These are phyloP conservation scores for Pyrenophora seminiperda DNA, from an alignment of 2,329 filamentous ascomycete species.

Conservation along the genomic window DNA sequence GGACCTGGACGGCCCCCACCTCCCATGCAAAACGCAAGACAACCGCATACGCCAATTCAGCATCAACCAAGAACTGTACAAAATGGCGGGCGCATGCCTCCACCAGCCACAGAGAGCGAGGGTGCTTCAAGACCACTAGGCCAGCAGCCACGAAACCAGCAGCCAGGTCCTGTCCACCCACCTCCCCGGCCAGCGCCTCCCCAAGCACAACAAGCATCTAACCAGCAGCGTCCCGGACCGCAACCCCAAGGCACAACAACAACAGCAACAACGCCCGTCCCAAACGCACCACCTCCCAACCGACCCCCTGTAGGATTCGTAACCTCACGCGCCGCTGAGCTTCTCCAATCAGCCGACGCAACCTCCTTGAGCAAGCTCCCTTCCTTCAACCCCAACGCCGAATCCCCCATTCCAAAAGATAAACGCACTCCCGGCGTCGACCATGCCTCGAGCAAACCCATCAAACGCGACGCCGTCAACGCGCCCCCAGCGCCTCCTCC, in stretches of 20 bases:
- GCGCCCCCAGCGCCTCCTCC: slow-evolving; percentile 23
- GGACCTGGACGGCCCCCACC: slow-evolving; percentile 24
- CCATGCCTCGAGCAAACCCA: slow-evolving; percentile 74
- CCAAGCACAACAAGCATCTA: slow-evolving; percentile 26
- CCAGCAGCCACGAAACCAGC: slow-evolving; percentile 28
- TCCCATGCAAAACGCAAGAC: slow-evolving; percentile 35
- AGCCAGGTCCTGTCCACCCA: slow-evolving; percentile 28
- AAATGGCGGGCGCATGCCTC: slow-evolving; percentile 29
- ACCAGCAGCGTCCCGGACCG: slow-evolving; percentile 20
- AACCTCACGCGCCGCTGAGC: slow-evolving; percentile 52
- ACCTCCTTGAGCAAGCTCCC: slow-evolving; percentile 40
- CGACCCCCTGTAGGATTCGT: slow-evolving; percentile 52
- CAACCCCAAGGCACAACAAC: slow-evolving; percentile 11
- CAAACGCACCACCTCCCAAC: slow-evolving; percentile 23
- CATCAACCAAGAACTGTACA: slow-evolving; percentile 29
- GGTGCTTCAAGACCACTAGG: slow-evolving; percentile 22
- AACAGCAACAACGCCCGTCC: slow-evolving; percentile 12
- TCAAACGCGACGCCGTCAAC: slow-evolving; percentile 58
- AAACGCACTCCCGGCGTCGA: slow-evolving; percentile 83
- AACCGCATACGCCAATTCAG: slow-evolving; percentile 35
- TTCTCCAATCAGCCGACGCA: slow-evolving; percentile 45
- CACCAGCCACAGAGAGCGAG: slow-evolving; percentile 29
- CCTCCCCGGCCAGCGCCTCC: slow-evolving; percentile 33
- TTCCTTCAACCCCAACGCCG: slow-evolving; percentile 56
- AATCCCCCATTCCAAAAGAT: slow-evolving; percentile 73